phyloP scores from a whole-genome alignment of 1,284 basidiomycete species.

The Ustilago curta region DNA sequence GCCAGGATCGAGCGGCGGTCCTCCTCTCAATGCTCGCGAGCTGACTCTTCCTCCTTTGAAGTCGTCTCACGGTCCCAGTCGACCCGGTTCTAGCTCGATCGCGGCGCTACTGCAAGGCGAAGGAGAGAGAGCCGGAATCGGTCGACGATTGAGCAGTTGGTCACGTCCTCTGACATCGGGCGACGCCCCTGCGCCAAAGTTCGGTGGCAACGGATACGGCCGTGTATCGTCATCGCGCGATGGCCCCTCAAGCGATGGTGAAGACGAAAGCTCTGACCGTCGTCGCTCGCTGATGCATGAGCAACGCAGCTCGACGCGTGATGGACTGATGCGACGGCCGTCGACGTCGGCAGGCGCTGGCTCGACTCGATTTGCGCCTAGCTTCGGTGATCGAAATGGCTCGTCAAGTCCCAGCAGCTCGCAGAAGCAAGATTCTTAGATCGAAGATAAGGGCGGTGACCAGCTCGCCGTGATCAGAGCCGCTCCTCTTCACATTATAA shows the following conservation, averaged over 20 bases:
- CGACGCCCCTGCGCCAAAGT: slow-evolving; percentile 29
- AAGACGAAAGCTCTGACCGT: slow-evolving; percentile 31
- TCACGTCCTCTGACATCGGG: slow-evolving; percentile 44
- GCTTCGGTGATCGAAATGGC: slow-evolving; percentile 19
- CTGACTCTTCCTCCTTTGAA: slow-evolving; percentile 39
- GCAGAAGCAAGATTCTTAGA: slow-evolving; percentile 4
- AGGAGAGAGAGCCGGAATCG: neutral
- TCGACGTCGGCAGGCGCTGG: slow-evolving; percentile 49
- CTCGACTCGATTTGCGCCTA: slow-evolving; percentile 40
- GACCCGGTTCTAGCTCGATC: slow-evolving; percentile 33
- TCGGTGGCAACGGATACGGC: slow-evolving; percentile 22
- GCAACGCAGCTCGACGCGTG: slow-evolving; percentile 16
- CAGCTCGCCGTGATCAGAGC: neutral
- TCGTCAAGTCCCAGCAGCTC: slow-evolving; percentile 24
- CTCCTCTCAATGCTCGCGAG: slow-evolving; percentile 9
- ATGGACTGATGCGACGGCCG: slow-evolving; percentile 31
- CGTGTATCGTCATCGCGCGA: slow-evolving; percentile 26
- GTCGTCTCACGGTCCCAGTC: slow-evolving; percentile 18
- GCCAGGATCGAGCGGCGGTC: slow-evolving; percentile 35
- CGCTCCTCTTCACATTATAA: neutral
- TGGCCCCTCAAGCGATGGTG: slow-evolving; percentile 27
- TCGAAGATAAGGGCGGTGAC: neutral
- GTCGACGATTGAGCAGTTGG: slow-evolving; percentile 25
- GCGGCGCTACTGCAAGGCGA: slow-evolving; percentile 23
- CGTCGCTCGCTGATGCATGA: slow-evolving; percentile 26